These are phyloP conservation scores for Cyclostephanos invisitatus DNA, from an alignment of 108 stramenopile species.

Conservation along the genomic window DNA sequence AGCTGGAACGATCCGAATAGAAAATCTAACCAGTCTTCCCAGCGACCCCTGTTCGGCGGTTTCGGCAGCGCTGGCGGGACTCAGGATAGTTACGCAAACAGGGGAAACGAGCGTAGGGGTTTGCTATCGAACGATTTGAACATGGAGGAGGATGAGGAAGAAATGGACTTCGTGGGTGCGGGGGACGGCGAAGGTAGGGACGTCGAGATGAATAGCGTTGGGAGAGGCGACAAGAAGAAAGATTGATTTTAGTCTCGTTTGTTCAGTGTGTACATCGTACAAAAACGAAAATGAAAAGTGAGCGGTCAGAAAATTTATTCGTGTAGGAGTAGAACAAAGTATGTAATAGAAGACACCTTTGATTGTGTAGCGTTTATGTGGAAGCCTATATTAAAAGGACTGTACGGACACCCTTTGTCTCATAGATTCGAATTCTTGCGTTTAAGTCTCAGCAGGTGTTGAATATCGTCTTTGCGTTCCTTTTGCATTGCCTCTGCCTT, in stretches of 20 bases:
- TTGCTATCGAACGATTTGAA: conserved; percentile 27
- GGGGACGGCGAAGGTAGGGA: conserved; percentile 12
- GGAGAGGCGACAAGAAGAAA: conserved; percentile 34
- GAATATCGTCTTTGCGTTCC: conserved; percentile 43
- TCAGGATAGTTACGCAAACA: not conserved
- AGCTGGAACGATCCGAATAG: conserved; percentile 42
- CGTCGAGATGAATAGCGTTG: conserved; percentile 36
- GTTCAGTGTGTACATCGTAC: not conserved
- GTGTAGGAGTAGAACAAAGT: too few species aligned
- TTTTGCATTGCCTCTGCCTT: conserved; percentile 36
- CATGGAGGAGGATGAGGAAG: conserved; percentile 36
- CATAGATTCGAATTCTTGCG: not conserved
- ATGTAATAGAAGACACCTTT: too few species aligned
- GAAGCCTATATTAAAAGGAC: too few species aligned
- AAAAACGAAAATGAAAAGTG: too few species aligned
- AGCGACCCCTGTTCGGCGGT: conserved; percentile 11
- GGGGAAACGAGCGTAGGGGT: conserved; percentile 31
- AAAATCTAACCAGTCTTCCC: not conserved
- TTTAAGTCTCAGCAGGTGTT: conserved; percentile 6
- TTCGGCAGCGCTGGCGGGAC: not conserved
- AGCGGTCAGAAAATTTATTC: not conserved
- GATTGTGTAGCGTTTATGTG: too few species aligned
- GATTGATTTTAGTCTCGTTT: conserved; percentile 16
- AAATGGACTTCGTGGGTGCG: conserved; percentile 34
- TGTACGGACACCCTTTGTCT: not conserved